phyloP scores from a whole-genome alignment of 2,329 filamentous ascomycete species.

The Colletotrichum scovillei region DNA sequence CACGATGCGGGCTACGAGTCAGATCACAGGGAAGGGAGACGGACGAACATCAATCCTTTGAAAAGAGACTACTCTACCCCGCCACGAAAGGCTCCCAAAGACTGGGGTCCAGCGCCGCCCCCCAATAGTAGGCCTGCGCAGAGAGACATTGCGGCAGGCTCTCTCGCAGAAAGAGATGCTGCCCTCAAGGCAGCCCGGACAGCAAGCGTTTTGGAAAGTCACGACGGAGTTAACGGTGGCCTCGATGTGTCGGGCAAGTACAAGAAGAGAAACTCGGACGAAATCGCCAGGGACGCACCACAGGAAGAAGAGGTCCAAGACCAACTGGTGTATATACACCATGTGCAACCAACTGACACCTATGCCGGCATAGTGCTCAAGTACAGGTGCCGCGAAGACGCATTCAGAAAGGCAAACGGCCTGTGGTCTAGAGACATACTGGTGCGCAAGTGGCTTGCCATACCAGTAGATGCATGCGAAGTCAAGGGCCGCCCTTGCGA shows the following conservation, averaged over 20 bases:
- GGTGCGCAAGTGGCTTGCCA: slow-evolving; percentile 79
- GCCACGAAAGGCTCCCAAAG: slow-evolving; percentile 41
- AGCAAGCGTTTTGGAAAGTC: slow-evolving; percentile 70
- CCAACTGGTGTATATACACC: slow-evolving; percentile 90
- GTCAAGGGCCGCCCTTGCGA: slow-evolving; percentile 79
- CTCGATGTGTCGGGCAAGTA: slow-evolving; percentile 65
- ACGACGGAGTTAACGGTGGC: slow-evolving; percentile 69
- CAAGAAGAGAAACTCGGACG: slow-evolving; percentile 78
- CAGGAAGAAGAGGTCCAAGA: slow-evolving; percentile 74
- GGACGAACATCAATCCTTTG: slow-evolving; percentile 17
- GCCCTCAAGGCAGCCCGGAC: slow-evolving; percentile 66
- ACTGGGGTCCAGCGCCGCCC: slow-evolving; percentile 65
- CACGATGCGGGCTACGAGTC: slow-evolving; percentile 35
- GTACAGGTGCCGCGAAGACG: slow-evolving; percentile 86
- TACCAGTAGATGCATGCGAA: slow-evolving; percentile 91
- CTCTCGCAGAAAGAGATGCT: slow-evolving; percentile 63
- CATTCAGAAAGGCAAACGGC: slow-evolving; percentile 88
- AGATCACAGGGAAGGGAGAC: slow-evolving; percentile 29
- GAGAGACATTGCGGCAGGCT: slow-evolving; percentile 65
- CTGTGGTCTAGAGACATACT: slow-evolving; percentile 97
- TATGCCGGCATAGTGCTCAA: slow-evolving; percentile 91
- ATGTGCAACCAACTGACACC: slow-evolving; percentile 84
- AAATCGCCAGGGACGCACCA: slow-evolving; percentile 51
- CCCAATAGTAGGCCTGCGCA: slow-evolving; percentile 49
- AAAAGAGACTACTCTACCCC: slow-evolving; percentile 32